Conservation (phyloP, 169 alveolate genomes). For the Cryptosporidium andersoni region DNA sequence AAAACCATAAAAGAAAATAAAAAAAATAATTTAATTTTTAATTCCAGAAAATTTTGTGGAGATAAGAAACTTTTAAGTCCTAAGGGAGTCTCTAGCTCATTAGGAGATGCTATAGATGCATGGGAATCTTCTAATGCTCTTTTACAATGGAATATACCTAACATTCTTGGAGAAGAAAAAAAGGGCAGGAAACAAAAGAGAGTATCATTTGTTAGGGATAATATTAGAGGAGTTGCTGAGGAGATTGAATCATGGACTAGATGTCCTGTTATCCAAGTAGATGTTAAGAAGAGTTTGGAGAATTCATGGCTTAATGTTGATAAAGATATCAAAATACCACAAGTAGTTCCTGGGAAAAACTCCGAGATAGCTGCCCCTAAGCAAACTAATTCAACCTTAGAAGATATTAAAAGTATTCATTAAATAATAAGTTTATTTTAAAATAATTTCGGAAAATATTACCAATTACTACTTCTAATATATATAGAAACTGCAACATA, state of each 20-base stretch:
- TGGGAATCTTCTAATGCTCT: conserved; percentile 39
- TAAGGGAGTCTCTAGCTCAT: not conserved
- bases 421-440: no score
- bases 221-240: conserved; percentile 70
- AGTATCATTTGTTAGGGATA: conserved; percentile 66
- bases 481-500: no score
- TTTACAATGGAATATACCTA: conserved; percentile 52
- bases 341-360: not conserved
- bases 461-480: no score
- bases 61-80: no score
- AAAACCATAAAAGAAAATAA: conserved; percentile 32
- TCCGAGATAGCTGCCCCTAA: no score
- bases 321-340: not conserved
- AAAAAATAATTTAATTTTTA: conserved; percentile 9
- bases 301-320: conserved; percentile 59
- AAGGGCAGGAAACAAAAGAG: conserved; percentile 59
- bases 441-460: no score
- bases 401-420: no score
- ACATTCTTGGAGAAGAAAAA: conserved; percentile 66
- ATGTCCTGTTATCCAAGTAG: conserved; percentile 67
- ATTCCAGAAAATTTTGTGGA: not conserved
- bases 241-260: conserved; percentile 71
- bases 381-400: no score
- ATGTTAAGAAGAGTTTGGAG: conserved; percentile 41
- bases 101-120: conserved; percentile 66